Conservation (phyloP, 106 monocot species). For the Phalaenopsis equestris region DNA sequence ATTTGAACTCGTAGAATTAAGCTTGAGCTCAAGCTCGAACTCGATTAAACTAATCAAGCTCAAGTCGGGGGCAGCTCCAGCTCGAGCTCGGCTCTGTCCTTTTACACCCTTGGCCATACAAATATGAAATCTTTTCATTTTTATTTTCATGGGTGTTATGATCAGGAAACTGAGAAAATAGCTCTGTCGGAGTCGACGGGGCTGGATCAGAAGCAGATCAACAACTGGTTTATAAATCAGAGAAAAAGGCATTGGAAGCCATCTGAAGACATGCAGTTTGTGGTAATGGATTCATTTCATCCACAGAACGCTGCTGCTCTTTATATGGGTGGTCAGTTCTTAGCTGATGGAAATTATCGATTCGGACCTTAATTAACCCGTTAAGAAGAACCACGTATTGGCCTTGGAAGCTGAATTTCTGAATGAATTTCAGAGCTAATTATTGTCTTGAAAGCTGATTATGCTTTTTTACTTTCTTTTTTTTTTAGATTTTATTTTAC, state of each 20-base stretch:
- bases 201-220: conserved; percentile 33
- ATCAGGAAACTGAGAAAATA: conserved; percentile 28
- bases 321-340: conserved; percentile 24
- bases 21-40: too few species aligned
- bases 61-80: too few species aligned
- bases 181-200: conserved; percentile 24
- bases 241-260: conserved; percentile 37
- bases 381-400: neutral
- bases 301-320: conserved; percentile 18
- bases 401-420: neutral
- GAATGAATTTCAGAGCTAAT: neutral
- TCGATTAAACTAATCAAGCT: too few species aligned
- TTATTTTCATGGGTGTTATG: neutral
- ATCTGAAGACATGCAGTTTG: conserved; percentile 29
- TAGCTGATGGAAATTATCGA: conserved; percentile 16
- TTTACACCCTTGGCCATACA: too few species aligned
- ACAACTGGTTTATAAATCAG: conserved; percentile 38
- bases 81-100: too few species aligned
- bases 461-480: neutral
- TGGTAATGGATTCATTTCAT: conserved; percentile 22
- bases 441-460: neutral
- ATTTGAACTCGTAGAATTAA: too few species aligned
- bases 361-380: conserved; percentile 8
- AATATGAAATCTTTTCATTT: too few species aligned
- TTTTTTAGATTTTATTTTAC: too few species aligned